These are phyloP conservation scores for Dioszegia hungarica DNA, from an alignment of 768 basidiomycete genomes.

Conservation along the genomic window DNA sequence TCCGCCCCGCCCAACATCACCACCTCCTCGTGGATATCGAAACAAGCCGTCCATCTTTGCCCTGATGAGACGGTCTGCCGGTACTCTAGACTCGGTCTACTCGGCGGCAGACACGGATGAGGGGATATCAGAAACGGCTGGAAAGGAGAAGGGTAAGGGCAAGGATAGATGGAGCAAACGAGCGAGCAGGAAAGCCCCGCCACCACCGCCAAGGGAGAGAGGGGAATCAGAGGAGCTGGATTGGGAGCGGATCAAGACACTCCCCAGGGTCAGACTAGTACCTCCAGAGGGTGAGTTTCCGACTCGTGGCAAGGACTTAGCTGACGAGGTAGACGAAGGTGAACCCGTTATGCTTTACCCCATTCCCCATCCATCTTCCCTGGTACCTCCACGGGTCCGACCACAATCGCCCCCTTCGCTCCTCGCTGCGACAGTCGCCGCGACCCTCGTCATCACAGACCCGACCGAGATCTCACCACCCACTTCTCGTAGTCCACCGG, in stretches of 20 bases:
- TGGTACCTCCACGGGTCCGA: constrained; percentile 7
- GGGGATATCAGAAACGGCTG: background rate
- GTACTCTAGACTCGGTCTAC: background rate
- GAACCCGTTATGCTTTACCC: constrained; percentile 34
- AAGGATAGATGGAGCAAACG: constrained; percentile 4
- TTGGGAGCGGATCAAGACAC: constrained; percentile 25
- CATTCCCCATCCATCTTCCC: constrained; percentile 16
- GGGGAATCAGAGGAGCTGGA: constrained; percentile 10
- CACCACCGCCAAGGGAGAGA: constrained; percentile 15
- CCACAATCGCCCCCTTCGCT: constrained; percentile 16
- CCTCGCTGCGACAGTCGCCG: constrained; percentile 1
- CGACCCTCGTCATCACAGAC: background rate
- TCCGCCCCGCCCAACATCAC: background rate
- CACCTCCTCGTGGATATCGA: background rate
- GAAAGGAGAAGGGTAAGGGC: background rate
- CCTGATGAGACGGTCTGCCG: constrained; percentile 2
- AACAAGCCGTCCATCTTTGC: background rate
- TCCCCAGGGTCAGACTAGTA: constrained; percentile 32
- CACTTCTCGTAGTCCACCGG: constrained; percentile 6
- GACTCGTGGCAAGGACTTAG: too few relatives aligned
- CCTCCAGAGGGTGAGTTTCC: constrained; percentile 34
- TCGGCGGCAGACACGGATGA: background rate
- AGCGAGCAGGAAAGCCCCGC: background rate
- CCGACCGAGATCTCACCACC: constrained; percentile 7
- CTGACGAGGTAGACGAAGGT: constrained; percentile 21